Conservation (phyloP, 345 rosid species). For the Ricinus communis region DNA sequence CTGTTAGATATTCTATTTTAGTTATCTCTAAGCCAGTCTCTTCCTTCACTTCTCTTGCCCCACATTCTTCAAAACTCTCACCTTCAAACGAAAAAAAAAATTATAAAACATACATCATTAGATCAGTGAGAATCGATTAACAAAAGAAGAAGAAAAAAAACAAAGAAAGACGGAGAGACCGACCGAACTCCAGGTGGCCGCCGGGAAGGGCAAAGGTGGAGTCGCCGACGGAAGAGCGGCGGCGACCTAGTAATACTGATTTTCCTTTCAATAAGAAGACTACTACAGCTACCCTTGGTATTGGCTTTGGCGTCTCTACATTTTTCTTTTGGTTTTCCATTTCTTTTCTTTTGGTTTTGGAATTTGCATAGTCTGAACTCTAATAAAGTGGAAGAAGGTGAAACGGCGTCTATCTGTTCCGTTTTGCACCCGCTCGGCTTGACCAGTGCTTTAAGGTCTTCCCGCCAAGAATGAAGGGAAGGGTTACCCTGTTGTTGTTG, state of each 20-base stretch:
- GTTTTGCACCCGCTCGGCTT: background rate
- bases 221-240: conserved; percentile 64
- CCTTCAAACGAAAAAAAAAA: conserved; percentile 46
- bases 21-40: conserved; percentile 67
- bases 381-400: no score
- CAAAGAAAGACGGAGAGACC: conserved; percentile 15
- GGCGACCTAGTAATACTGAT: conserved; percentile 65
- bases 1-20: conserved; percentile 54
- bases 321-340: conserved; percentile 25
- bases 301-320: conserved; percentile 13
- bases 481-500: background rate
- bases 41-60: conserved; percentile 69
- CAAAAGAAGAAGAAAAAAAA: background rate
- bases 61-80: conserved; percentile 87
- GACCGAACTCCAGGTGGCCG: conserved; percentile 95
- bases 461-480: background rate
- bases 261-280: conserved; percentile 64
- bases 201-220: conserved; percentile 90
- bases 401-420: background rate
- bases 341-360: background rate
- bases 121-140: no score
- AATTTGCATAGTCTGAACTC: no score
- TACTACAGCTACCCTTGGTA: conserved; percentile 73
- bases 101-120: no score
- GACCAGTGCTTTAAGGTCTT: background rate